Conservation (phyloP, 768 basidiomycete genomes). For the Sporobolomyces pararoseus region DNA sequence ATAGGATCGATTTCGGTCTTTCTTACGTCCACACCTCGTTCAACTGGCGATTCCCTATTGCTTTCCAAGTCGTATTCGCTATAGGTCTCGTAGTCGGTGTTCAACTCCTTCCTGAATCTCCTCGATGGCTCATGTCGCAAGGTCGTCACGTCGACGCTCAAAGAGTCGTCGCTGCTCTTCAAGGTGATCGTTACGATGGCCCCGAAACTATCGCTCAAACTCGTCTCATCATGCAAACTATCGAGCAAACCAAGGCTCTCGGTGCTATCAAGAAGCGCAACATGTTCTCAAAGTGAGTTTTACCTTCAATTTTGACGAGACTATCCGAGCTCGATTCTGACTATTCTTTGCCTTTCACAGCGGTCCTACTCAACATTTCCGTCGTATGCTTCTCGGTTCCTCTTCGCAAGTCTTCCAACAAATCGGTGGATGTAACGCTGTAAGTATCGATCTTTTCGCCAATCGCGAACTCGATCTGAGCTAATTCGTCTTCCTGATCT, state of each 20-base stretch:
- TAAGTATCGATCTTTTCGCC: conserved; percentile 52
- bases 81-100: conserved; percentile 50
- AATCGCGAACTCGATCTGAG: too few relatives aligned
- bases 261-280: conserved; percentile 45
- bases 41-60: conserved; percentile 54
- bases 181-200: conserved; percentile 21
- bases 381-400: conserved; percentile 59
- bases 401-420: conserved; percentile 66
- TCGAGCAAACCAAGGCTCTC: conserved; percentile 30
- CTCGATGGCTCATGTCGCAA: conserved; percentile 29
- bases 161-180: conserved; percentile 37
- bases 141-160: conserved; percentile 32
- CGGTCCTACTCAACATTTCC: conserved; percentile 57
- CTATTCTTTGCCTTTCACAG: too few relatives aligned
- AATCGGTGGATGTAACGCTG: conserved; percentile 65
- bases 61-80: conserved; percentile 54
- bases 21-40: conserved; percentile 48
- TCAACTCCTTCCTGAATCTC: conserved; percentile 50
- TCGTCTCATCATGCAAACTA: conserved; percentile 36
- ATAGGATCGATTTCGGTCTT: conserved; percentile 54
- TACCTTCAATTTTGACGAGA: too few relatives aligned
- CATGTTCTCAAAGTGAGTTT: conserved; percentile 31
- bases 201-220: conserved; percentile 32
- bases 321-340: too few relatives aligned
- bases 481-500: too few relatives aligned